phyloP scores from a whole-genome alignment of 208 protist species.

The Spongospora subterranea region DNA sequence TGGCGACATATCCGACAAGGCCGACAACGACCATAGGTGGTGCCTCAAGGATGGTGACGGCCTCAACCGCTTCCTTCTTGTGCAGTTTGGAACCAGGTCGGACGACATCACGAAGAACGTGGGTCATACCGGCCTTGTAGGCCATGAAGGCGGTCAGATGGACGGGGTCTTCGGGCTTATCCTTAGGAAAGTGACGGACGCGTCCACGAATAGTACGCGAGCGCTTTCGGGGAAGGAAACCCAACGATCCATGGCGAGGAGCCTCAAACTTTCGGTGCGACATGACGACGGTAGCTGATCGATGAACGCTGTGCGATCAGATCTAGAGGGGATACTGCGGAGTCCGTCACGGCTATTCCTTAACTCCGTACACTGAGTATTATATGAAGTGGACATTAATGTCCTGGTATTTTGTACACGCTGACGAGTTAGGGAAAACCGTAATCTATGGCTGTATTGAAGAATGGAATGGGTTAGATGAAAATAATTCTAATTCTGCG shows the following conservation, averaged over 20 bases:
- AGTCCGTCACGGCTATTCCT: slow-evolving; percentile 8
- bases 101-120: slow-evolving; percentile 98
- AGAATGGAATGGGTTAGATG: too few species aligned
- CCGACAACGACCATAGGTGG: slow-evolving; percentile 97
- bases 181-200: slow-evolving; percentile 91
- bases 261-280: slow-evolving; percentile 96
- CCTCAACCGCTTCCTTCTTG: slow-evolving; percentile 98
- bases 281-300: slow-evolving; percentile 63
- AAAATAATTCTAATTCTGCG: too few species aligned
- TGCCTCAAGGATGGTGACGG: slow-evolving; percentile 97
- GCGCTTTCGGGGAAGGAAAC: slow-evolving; percentile 96
- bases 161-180: slow-evolving; percentile 86
- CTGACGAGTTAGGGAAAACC: too few species aligned
- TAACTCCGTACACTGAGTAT: background rate
- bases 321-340: background rate
- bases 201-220: slow-evolving; percentile 86
- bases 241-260: slow-evolving; percentile 96
- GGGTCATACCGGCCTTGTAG: slow-evolving; percentile 99
- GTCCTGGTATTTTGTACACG: too few species aligned
- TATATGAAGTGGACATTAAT: background rate
- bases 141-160: slow-evolving; percentile 97
- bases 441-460: too few species aligned
- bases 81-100: slow-evolving; percentile 90
- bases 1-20: slow-evolving; percentile 97
- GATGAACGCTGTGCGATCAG: background rate